Base-by-base conservation (phyloP, 1,139 yeast genomes). In the Yamadazyma diospyri region DNA sequence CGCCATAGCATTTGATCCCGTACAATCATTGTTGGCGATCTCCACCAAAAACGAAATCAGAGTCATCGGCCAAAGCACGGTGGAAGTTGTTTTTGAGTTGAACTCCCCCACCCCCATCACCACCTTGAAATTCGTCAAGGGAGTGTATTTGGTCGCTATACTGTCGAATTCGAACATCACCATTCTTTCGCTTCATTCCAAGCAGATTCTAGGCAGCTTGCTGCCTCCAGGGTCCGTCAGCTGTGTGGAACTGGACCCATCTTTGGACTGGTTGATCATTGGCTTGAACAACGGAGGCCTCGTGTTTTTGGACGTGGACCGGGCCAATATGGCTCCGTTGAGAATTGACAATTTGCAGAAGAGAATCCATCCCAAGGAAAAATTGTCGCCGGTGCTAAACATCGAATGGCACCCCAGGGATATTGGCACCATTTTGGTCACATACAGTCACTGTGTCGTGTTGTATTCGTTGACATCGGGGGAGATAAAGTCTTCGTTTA, bases 361-460 rank as follows among this genome's bases (percentile, higher is more conserved):
- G 50, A 56, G 56, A 19, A 47, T 70, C 2, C 62, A 81, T 37
- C 73, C 76, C 1, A 61, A 66, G 40, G 73, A 66, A 33, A 63
- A 62, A 32, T 51, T 73, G 50, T 72, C 81, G 0, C 80, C 87
- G 0, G 92, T 87, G 2, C 52, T 77, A 2, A 65, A 78, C 0
- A 56, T 92, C 2, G 78, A 78, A 42, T 70, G 95, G 73, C 94
- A 87, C 47, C 98, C 99, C 2, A 69, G 97, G 42, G 97, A 92
- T 54, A 71, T 88, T 8, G 94, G 95, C 0, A 70, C 82, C 0
- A 42, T 92, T 6, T 64, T 94, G 42, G 72, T 92, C 8, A 76
- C 87, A 1, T 94, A 89, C 51, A 64, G 77, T 2, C 80, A 78
- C 39, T 70, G 78, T 33, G 87, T 92, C 0, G 72, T 87, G 1